These are phyloP conservation scores for Acanthamoeba lugdunensis DNA, from an alignment of 208 protist genomes.

Conservation along the genomic window DNA sequence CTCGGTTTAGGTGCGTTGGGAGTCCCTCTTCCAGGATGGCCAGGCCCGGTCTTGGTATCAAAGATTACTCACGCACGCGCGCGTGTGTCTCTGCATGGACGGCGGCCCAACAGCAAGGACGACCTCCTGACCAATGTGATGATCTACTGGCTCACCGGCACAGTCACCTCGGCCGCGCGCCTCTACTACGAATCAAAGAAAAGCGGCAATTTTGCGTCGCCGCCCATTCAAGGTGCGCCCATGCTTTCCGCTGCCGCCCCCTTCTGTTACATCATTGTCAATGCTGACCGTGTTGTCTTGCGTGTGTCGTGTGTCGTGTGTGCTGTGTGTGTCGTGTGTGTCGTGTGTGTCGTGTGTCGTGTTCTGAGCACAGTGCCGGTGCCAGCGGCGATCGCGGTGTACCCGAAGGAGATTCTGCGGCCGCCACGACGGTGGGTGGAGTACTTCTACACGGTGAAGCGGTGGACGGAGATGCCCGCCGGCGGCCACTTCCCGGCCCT, in stretches of 20 bases:
- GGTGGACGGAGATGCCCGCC: constrained; percentile 60
- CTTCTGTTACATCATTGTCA: neutral
- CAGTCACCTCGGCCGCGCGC: constrained; percentile 1
- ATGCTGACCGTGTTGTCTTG: neutral
- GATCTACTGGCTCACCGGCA: constrained; percentile 65
- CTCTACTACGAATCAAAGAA: constrained; percentile 69
- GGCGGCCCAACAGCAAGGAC: constrained; percentile 17
- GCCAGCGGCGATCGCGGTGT: constrained; percentile 52
- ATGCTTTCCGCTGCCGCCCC: neutral
- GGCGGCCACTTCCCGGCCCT: constrained; percentile 65
- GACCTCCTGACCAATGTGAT: constrained; percentile 61
- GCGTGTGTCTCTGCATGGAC: neutral
- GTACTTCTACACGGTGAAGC: constrained; percentile 66
- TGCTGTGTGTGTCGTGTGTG: no score
- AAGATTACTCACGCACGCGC: neutral
- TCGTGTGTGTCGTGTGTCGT: neutral
- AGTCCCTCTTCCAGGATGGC: neutral
- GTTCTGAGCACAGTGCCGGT: neutral
- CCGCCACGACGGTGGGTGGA: constrained; percentile 53
- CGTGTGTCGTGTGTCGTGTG: neutral
- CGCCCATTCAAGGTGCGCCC: neutral
- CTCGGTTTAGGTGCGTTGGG: neutral
- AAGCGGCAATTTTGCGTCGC: constrained; percentile 1
- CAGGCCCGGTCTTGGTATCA: no score
- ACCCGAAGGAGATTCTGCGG: constrained; percentile 60